These are phyloP conservation scores for Hortaea werneckii DNA, from an alignment of 2,329 filamentous ascomycete species.

Conservation along the genomic window DNA sequence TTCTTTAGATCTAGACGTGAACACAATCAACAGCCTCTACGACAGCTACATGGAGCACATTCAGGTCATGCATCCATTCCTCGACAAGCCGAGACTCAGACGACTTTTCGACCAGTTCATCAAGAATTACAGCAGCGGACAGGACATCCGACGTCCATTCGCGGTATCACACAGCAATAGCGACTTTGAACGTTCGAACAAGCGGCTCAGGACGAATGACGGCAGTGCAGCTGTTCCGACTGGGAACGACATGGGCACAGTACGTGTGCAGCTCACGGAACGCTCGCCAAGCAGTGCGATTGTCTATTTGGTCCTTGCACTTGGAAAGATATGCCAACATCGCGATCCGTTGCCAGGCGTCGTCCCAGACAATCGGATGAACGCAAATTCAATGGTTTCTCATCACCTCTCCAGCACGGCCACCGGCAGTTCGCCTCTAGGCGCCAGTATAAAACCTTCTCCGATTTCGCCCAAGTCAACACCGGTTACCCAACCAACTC, in stretches of 20 bases:
- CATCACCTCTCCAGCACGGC: constrained; percentile 15
- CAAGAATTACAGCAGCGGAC: constrained; percentile 32
- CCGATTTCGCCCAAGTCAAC: constrained; percentile 30
- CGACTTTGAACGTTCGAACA: constrained; percentile 19
- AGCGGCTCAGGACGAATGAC: constrained; percentile 23
- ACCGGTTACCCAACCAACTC: constrained; percentile 20
- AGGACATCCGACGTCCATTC: constrained; percentile 6
- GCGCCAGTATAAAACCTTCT: constrained; percentile 26
- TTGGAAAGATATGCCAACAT: constrained; percentile 69
- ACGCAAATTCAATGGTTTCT: constrained; percentile 28
- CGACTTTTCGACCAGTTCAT: constrained; percentile 45
- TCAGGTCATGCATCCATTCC: constrained; percentile 54
- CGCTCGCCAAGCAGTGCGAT: constrained; percentile 71
- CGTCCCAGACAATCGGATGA: constrained; percentile 39
- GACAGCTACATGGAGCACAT: constrained; percentile 50
- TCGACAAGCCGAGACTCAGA: constrained; percentile 45
- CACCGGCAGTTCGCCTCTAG: constrained; percentile 19
- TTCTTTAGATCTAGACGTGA: constrained; percentile 43
- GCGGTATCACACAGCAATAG: constrained; percentile 13
- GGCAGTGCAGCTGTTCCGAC: constrained; percentile 3
- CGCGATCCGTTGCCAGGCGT: constrained; percentile 44
- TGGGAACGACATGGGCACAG: constrained; percentile 6
- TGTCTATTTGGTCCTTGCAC: constrained; percentile 69
- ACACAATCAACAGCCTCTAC: constrained; percentile 41
- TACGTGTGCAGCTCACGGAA: constrained; percentile 22